Percentiles rank a stretch among this genome's conserved stretches.
Evolutionary conservation across 2,329 filamentous ascomycete genomes (phyloP).

Genomic region (Esteya vermicola): DNA sequence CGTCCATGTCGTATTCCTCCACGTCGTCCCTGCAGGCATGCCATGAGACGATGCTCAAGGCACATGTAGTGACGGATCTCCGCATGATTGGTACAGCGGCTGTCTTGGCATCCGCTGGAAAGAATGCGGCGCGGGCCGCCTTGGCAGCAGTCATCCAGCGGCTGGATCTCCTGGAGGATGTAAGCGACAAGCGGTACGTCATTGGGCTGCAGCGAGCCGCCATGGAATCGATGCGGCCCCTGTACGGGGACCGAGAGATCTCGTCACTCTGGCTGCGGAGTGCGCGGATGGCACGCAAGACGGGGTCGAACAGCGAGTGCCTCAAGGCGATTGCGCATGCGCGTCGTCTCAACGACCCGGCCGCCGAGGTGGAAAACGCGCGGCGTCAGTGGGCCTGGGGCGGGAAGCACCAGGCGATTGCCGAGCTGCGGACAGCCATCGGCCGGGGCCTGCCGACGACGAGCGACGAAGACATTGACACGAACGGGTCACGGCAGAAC

Average conservation of each 20-base stretch:
- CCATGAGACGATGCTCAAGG: slow-evolving; percentile 70
- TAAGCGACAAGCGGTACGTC: slow-evolving; percentile 86
- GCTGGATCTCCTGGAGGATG: slow-evolving; percentile 78
- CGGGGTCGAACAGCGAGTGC: slow-evolving; percentile 69
- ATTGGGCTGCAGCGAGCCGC: slow-evolving; percentile 73
- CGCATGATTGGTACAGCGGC: slow-evolving; percentile 50
- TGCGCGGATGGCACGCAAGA: slow-evolving; percentile 74
- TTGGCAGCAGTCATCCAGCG: slow-evolving; percentile 53
- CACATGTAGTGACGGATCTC: slow-evolving; percentile 79
- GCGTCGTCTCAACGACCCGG: slow-evolving; percentile 67
- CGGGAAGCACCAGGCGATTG: slow-evolving; percentile 88
- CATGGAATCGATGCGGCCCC: slow-evolving; percentile 64
- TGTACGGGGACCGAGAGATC: slow-evolving; percentile 58
- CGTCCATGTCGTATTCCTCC: slow-evolving; percentile 58
- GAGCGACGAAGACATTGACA: neutral
- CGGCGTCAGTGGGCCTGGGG: slow-evolving; percentile 87
- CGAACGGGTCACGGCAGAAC: neutral
- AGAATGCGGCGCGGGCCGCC: slow-evolving; percentile 24
- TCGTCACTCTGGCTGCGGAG: slow-evolving; percentile 76
- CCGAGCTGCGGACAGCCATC: slow-evolving; percentile 77
- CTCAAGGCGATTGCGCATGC: slow-evolving; percentile 91
- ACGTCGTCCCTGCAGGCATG: slow-evolving; percentile 73
- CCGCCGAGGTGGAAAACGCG: slow-evolving; percentile 87
- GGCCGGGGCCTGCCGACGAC: neutral
- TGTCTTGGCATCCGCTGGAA: slow-evolving; percentile 11